These are phyloP conservation scores for Magnaporthiopsis rhizophila DNA, from an alignment of 2,329 filamentous ascomycete genomes.

Conservation along the genomic window DNA sequence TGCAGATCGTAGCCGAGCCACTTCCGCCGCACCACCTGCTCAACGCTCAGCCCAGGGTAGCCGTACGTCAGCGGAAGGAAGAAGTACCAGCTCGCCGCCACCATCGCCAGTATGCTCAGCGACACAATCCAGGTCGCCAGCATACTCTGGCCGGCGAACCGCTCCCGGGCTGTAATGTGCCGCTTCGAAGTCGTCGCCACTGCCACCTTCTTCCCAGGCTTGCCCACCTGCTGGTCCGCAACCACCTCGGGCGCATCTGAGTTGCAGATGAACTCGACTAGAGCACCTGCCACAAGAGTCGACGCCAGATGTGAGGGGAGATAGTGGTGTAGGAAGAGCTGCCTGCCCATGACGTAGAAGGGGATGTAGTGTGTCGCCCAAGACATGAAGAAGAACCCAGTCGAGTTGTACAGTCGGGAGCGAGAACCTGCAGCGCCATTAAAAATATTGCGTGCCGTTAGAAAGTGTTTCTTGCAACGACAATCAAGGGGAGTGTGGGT, in stretches of 20 bases:
- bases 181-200: conserved; percentile 35
- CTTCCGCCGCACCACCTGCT: conserved; percentile 74
- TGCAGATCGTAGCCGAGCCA: conserved; percentile 97
- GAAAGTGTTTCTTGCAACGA: conserved; percentile 15
- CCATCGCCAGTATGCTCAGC: conserved; percentile 57
- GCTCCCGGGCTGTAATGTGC: conserved; percentile 71
- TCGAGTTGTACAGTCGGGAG: conserved; percentile 93
- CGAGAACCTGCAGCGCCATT: conserved; percentile 57
- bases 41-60: conserved; percentile 75
- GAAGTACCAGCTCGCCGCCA: conserved; percentile 78
- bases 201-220: conserved; percentile 37
- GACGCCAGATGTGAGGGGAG: conserved; percentile 90
- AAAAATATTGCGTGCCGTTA: background rate
- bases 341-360: conserved; percentile 96
- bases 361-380: conserved; percentile 97
- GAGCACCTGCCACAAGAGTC: conserved; percentile 77
- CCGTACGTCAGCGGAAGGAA: conserved; percentile 95
- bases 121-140: conserved; percentile 72
- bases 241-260: conserved; percentile 64
- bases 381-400: conserved; percentile 96
- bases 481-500: background rate
- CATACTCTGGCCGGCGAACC: conserved; percentile 72
- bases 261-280: conserved; percentile 95
- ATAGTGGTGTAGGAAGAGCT: conserved; percentile 97
- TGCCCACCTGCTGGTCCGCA: conserved; percentile 32